Evolutionary conservation across 2,329 filamentous ascomycete genomes (phyloP).

Genomic region (Escovopsis sp.): DNA sequence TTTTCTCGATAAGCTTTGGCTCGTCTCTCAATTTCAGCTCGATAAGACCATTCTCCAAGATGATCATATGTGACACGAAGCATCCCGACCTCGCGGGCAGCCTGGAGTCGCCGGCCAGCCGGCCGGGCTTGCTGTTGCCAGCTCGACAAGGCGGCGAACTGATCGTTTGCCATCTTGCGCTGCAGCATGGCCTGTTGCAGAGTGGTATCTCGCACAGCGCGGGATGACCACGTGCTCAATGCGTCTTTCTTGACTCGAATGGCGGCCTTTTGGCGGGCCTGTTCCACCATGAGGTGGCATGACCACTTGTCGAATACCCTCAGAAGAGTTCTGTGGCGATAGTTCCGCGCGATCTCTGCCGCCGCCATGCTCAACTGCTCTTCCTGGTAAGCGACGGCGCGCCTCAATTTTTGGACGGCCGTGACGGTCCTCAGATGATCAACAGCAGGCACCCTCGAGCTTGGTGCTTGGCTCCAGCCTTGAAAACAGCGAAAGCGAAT

Average conservation of each 20-base stretch:
- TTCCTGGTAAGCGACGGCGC: constrained; percentile 14
- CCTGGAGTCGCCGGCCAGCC: constrained; percentile 1
- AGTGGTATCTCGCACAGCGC: constrained; percentile 6
- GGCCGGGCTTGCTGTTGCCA: constrained; percentile 10
- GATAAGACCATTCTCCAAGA: constrained; percentile 19
- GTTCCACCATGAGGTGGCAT: constrained; percentile 12
- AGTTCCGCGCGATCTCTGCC: constrained; percentile 9
- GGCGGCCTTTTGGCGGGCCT: constrained; percentile 9
- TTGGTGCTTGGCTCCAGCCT: constrained; percentile 21
- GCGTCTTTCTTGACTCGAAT: constrained; percentile 8
- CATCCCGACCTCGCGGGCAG: constrained; percentile 7
- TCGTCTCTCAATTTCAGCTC: constrained; percentile 13
- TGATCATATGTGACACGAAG: constrained; percentile 10
- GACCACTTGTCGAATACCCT: constrained; percentile 15
- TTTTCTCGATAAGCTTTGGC: constrained; percentile 12
- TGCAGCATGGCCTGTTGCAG: constrained; percentile 9
- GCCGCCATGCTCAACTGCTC: constrained; percentile 14
- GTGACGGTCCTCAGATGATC: constrained; percentile 17
- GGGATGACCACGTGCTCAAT: constrained; percentile 11
- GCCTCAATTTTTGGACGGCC: constrained; percentile 20
- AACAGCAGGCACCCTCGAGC: constrained; percentile 13
- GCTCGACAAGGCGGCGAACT: constrained; percentile 8
- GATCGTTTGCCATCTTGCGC: constrained; percentile 7
- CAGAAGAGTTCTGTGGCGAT: constrained; percentile 10
- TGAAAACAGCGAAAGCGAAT: constrained; percentile 37